Evolutionary conservation across 2,329 filamentous ascomycete species (phyloP).

Genomic region (Penicillium aurantiogriseum): DNA sequence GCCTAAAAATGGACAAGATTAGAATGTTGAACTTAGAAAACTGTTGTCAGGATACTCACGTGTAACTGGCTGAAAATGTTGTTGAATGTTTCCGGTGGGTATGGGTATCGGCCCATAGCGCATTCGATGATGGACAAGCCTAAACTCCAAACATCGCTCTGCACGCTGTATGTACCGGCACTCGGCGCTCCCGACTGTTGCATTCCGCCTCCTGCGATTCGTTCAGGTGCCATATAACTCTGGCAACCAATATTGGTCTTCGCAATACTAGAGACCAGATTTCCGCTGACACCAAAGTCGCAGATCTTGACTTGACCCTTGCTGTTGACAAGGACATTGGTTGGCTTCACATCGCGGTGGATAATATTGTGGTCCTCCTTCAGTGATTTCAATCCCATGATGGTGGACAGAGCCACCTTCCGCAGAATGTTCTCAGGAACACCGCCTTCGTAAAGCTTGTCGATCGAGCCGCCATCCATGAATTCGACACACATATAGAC

Average conservation of each 20-base stretch:
- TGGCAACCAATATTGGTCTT: conserved; percentile 99
- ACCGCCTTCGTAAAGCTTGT: conserved; percentile 89
- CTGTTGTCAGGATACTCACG: conserved; percentile 58
- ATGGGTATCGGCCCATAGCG: conserved; percentile 89
- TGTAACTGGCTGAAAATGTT: conserved; percentile 98
- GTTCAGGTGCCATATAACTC: conserved; percentile 97
- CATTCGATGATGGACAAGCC: conserved; percentile 95
- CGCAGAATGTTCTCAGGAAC: conserved; percentile 83
- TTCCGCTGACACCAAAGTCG: conserved; percentile 96
- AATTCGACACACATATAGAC: conserved; percentile 99
- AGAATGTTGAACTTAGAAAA: conserved; percentile 4
- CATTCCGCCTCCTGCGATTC: conserved; percentile 84
- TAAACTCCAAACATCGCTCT: conserved; percentile 96
- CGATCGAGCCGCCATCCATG: conserved; percentile 97
- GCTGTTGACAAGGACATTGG: conserved; percentile 93
- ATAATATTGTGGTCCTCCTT: conserved; percentile 99
- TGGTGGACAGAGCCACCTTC: conserved; percentile 86
- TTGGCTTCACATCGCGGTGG: conserved; percentile 96
- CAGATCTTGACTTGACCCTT: conserved; percentile 94
- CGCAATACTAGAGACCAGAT: conserved; percentile 93
- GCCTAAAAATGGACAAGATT: conserved; percentile 58
- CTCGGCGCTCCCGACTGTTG: conserved; percentile 66
- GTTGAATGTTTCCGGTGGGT: conserved; percentile 94
- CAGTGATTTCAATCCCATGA: conserved; percentile 85
- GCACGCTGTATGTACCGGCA: conserved; percentile 91